Evolutionary conservation across 2,329 filamentous ascomycete species (phyloP).

Genomic region (Pezicula rhizophila): DNA sequence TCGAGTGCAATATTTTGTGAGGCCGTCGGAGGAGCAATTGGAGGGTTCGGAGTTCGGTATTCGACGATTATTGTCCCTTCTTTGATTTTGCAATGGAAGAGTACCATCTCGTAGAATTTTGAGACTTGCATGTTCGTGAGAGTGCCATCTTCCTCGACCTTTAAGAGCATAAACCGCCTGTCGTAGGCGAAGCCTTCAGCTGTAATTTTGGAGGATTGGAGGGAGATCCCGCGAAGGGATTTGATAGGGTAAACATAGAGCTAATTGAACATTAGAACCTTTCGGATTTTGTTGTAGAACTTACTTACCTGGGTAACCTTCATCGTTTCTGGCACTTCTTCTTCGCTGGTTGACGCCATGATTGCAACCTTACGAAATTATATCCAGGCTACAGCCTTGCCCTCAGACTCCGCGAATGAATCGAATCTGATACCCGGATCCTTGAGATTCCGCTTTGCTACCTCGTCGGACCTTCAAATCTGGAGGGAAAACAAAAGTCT

Average conservation of each 20-base stretch:
- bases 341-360: no score
- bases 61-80: constrained; percentile 40
- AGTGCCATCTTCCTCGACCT: constrained; percentile 34
- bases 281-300: no score
- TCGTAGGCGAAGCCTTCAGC: constrained; percentile 58
- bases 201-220: constrained; percentile 45
- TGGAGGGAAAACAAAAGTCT: no score
- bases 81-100: constrained; percentile 54
- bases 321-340: background rate
- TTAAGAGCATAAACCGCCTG: constrained; percentile 63
- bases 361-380: no score
- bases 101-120: constrained; percentile 49
- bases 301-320: background rate
- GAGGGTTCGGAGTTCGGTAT: constrained; percentile 27
- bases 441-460: no score
- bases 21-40: constrained; percentile 26
- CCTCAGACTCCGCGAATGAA: background rate
- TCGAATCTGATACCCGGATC: no score
- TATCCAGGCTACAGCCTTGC: background rate
- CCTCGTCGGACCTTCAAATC: no score
- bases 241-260: constrained; percentile 71
- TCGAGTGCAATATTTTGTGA: constrained; percentile 30
- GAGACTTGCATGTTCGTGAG: constrained; percentile 54
- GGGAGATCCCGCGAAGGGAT: constrained; percentile 52
- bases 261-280: constrained; percentile 26